phyloP scores from a whole-genome alignment of 2,329 filamentous ascomycete genomes.

The Paraphaeosphaeria minitans region DNA sequence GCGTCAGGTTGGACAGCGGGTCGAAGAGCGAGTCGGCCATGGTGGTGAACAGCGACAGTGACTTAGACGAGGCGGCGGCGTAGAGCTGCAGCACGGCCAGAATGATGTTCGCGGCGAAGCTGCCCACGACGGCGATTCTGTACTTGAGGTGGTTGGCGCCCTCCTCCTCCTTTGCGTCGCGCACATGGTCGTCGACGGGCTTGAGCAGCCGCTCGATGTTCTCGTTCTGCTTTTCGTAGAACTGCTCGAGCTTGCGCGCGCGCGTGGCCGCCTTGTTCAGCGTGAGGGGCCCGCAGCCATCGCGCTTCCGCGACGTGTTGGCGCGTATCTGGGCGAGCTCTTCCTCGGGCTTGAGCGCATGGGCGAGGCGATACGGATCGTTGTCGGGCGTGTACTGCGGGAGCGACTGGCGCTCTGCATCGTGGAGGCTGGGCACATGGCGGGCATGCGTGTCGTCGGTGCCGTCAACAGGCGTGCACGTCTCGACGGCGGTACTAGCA shows the following conservation, averaged over 20 bases:
- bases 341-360: slow-evolving; percentile 74
- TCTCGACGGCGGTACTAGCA: slow-evolving; percentile 49
- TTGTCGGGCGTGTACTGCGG: slow-evolving; percentile 67
- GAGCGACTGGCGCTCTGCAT: slow-evolving; percentile 56
- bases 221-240: slow-evolving; percentile 91
- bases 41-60: slow-evolving; percentile 95
- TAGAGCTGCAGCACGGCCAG: slow-evolving; percentile 85
- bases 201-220: slow-evolving; percentile 92
- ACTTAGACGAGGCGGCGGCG: slow-evolving; percentile 82
- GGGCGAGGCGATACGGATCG: slow-evolving; percentile 82
- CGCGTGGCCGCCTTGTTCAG: slow-evolving; percentile 50
- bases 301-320: slow-evolving; percentile 79
- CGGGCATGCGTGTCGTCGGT: slow-evolving; percentile 44
- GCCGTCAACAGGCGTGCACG: slow-evolving; percentile 26
- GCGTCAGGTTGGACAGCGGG: slow-evolving; percentile 82
- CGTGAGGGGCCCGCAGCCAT: slow-evolving; percentile 54
- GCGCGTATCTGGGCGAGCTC: slow-evolving; percentile 80
- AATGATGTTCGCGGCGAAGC: slow-evolving; percentile 78
- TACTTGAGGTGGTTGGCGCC: slow-evolving; percentile 80
- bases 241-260: slow-evolving; percentile 70
- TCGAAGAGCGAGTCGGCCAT: slow-evolving; percentile 97
- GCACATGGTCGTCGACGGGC: slow-evolving; percentile 87
- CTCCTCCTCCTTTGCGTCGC: slow-evolving; percentile 78
- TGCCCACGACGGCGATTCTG: slow-evolving; percentile 69
- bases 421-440: slow-evolving; percentile 41